Conservation (phyloP, 225 moss, liverwort and hornwort species). For the Lunularia cruciata region DNA sequence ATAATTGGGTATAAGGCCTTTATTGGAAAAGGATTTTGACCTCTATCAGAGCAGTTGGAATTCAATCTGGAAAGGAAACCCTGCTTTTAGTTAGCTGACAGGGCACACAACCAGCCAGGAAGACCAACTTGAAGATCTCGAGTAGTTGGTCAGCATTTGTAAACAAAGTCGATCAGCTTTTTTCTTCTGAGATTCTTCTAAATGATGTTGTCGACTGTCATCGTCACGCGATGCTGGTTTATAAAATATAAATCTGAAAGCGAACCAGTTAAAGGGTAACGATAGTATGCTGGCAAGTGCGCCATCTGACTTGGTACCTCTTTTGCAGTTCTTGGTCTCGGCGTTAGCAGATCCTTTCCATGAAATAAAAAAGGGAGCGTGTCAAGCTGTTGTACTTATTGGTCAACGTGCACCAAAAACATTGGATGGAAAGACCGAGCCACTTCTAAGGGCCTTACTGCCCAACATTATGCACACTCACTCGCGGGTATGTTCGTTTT, state of each 20-base stretch:
- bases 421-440: constrained; percentile 60
- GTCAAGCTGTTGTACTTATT: constrained; percentile 54
- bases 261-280: no score
- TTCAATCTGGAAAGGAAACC: background rate
- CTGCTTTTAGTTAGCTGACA: background rate
- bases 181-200: no score
- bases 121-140: no score
- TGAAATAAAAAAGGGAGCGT: constrained; percentile 71
- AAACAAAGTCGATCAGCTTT: no score
- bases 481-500: constrained; percentile 48
- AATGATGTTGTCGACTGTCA: no score
- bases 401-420: constrained; percentile 49
- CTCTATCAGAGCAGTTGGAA: background rate
- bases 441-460: constrained; percentile 63
- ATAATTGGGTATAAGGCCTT: no score
- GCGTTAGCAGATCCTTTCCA: constrained; percentile 69
- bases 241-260: no score
- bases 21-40: no score
- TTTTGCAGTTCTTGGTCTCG: constrained; percentile 52
- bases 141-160: no score
- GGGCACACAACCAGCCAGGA: no score
- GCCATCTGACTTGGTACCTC: constrained; percentile 2
- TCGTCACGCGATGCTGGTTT: no score
- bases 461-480: constrained; percentile 74
- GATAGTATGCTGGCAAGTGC: no score